Conservation (phyloP, 2,329 filamentous ascomycete species). For the Ceratocystis cacaofunesta region DNA sequence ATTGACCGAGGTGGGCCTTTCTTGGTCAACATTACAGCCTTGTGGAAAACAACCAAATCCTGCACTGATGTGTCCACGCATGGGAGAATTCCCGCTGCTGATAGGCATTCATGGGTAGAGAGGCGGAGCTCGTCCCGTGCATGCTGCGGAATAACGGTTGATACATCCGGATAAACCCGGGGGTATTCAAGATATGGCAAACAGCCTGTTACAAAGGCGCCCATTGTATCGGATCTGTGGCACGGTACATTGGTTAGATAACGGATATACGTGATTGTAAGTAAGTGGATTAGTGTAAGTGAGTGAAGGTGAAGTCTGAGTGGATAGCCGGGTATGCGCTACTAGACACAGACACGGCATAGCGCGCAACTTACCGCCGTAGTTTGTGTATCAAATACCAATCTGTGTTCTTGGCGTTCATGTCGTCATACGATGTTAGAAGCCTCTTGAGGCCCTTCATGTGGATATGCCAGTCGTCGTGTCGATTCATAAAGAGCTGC, state of each 20-base stretch:
- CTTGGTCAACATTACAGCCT: slow-evolving; percentile 7
- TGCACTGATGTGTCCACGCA: slow-evolving; percentile 10
- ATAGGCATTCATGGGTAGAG: slow-evolving; percentile 2
- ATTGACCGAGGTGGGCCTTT: slow-evolving; percentile 11
- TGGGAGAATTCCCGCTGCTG: slow-evolving; percentile 11
- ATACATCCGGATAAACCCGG: slow-evolving; percentile 15
- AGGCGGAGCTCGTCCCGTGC: slow-evolving; percentile 2
- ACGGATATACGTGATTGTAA: too few species aligned
- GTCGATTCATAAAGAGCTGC: slow-evolving; percentile 14
- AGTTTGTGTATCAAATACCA: slow-evolving; percentile 17
- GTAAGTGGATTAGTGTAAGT: not conserved
- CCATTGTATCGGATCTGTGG: slow-evolving; percentile 11
- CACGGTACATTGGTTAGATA: not conserved
- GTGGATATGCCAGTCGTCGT: slow-evolving; percentile 16
- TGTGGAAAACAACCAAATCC: slow-evolving; percentile 12
- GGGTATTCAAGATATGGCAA: slow-evolving; percentile 15
- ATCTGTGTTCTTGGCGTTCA: slow-evolving; percentile 10
- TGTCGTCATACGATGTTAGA: slow-evolving; percentile 11
- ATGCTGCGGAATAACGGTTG: slow-evolving; percentile 5
- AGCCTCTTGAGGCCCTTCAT: slow-evolving; percentile 16
- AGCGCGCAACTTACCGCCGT: slow-evolving; percentile 7
- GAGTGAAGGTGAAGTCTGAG: too few species aligned
- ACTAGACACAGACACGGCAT: too few species aligned
- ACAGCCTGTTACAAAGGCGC: slow-evolving; percentile 12
- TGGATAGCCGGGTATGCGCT: too few species aligned